Percentiles rank a stretch among this genome's conserved stretches.
phyloP scores from a whole-genome alignment of 2,329 filamentous ascomycete genomes.

The Ceratocystis cacaofunesta region DNA sequence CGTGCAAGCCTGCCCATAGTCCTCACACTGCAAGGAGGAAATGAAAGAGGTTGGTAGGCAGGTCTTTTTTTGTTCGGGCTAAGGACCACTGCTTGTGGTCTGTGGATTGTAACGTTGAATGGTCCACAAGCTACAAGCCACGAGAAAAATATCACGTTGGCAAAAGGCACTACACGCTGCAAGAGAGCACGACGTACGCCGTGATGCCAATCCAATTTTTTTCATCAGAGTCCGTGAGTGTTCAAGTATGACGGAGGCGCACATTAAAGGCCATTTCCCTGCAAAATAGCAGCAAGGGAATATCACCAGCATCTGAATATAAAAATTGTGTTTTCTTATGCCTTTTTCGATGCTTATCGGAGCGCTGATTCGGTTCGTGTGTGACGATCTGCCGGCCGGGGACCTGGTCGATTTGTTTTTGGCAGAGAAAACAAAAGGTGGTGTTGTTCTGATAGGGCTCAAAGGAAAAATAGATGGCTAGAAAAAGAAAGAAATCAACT shows the following conservation, averaged over 20 bases:
- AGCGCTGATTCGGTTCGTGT: slow-evolving; percentile 3
- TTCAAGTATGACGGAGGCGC: neutral
- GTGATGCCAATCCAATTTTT: neutral
- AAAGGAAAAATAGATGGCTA: slow-evolving; percentile 21
- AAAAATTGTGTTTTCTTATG: neutral
- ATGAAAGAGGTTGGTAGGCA: neutral
- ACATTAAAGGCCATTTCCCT: neutral
- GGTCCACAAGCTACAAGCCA: neutral
- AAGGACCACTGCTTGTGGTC: neutral
- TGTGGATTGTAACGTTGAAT: neutral
- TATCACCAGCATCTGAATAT: no score
- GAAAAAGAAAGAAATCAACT: slow-evolving; percentile 27
- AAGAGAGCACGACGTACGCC: neutral
- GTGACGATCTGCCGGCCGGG: neutral
- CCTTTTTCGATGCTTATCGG: slow-evolving; percentile 12
- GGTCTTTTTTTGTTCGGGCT: neutral
- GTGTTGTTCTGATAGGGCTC: slow-evolving; percentile 20
- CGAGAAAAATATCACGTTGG: neutral
- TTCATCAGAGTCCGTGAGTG: neutral
- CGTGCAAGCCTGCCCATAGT: neutral
- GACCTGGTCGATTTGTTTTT: slow-evolving; percentile 9
- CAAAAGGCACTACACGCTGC: neutral
- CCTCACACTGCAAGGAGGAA: neutral
- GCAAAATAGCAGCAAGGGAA: neutral
- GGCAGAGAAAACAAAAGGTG: slow-evolving; percentile 8